Percentiles rank a stretch among this genome's conserved stretches.
Evolutionary conservation across 2,329 filamentous ascomycete genomes (phyloP).

Genomic region (Colletotrichum eleusines): DNA sequence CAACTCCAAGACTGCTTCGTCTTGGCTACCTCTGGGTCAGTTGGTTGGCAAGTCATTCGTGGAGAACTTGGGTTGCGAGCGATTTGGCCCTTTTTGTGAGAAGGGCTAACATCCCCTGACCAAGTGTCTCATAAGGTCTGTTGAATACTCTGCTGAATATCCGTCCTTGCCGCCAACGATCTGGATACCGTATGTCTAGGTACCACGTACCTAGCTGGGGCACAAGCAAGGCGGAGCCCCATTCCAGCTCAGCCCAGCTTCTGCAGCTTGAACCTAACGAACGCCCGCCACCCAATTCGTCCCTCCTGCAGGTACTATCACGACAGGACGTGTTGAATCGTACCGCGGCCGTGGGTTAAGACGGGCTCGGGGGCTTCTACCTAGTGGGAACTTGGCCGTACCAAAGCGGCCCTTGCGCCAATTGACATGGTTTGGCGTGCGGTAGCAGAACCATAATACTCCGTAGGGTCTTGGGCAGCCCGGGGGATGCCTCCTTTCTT

Average conservation of each 20-base stretch:
- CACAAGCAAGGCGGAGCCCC: slow-evolving; percentile 13
- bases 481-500: slow-evolving; percentile 29
- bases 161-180: slow-evolving; percentile 4
- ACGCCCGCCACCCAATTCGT: not conserved
- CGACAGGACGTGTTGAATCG: slow-evolving; percentile 9
- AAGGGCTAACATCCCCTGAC: not conserved
- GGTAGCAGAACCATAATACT: slow-evolving; percentile 11
- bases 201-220: slow-evolving; percentile 1
- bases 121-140: not conserved
- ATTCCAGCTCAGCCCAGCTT: slow-evolving; percentile 20
- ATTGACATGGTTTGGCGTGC: slow-evolving; percentile 22
- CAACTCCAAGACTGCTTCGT: not conserved
- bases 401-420: slow-evolving; percentile 7
- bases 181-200: not conserved
- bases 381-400: not conserved
- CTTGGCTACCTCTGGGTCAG: slow-evolving; percentile 15
- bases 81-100: not conserved
- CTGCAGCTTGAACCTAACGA: slow-evolving; percentile 13
- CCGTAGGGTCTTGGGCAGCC: too few species aligned
- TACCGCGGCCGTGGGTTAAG: slow-evolving; percentile 11
- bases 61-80: not conserved
- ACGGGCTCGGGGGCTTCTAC: not conserved
- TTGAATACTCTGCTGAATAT: not conserved
- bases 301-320: not conserved
- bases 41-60: slow-evolving; percentile 4